Percentiles rank a stretch among this genome's conserved stretches.
phyloP scores from a whole-genome alignment of 2,329 filamentous ascomycete species.

The Cadophora luteo-olivacea region DNA sequence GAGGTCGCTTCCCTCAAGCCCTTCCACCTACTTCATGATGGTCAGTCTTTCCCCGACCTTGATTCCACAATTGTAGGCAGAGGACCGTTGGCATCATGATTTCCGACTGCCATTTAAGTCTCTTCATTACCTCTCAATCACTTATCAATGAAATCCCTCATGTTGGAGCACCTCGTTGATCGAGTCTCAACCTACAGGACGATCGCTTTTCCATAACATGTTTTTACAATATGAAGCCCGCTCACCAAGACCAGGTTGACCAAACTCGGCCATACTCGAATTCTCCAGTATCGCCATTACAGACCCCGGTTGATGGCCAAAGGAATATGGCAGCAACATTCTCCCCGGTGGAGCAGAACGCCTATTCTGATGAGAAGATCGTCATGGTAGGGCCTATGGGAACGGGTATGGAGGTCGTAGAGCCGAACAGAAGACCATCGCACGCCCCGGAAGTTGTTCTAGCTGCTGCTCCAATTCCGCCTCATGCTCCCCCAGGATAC shows the following conservation, averaged over 20 bases:
- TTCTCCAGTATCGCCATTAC: constrained; percentile 19
- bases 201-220: constrained; percentile 25
- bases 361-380: constrained; percentile 33
- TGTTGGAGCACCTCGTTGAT: constrained; percentile 13
- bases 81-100: neutral
- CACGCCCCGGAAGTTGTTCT: constrained; percentile 13
- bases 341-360: constrained; percentile 27
- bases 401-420: constrained; percentile 13
- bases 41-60: constrained; percentile 1
- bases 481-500: constrained; percentile 22
- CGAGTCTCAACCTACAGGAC: neutral
- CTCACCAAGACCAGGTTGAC: constrained; percentile 1
- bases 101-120: neutral
- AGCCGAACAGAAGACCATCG: constrained; percentile 12
- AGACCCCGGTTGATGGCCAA: constrained; percentile 2
- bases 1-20: neutral
- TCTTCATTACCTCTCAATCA: neutral
- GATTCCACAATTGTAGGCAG: neutral
- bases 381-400: constrained; percentile 22
- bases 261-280: neutral
- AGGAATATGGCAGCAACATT: constrained; percentile 35
- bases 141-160: too few relatives aligned
- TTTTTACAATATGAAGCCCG: constrained; percentile 24
- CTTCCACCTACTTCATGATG: neutral
- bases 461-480: neutral